Evolutionary conservation across 1,139 yeast species (phyloP), one percentile per base, ranked within the genome.

Genomic region (Candida glucosophila): DNA sequence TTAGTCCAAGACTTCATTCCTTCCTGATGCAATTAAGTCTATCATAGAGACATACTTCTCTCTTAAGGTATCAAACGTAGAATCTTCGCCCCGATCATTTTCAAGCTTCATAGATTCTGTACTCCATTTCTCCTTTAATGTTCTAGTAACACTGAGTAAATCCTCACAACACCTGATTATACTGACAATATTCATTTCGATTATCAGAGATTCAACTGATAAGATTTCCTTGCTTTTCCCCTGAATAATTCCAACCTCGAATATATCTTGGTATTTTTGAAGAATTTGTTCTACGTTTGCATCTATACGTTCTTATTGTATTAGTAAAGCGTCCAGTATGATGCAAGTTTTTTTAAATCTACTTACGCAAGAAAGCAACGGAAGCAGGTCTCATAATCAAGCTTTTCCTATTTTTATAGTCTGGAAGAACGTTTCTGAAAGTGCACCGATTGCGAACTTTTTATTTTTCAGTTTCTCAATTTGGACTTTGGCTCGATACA

Each of bases 61-160:
- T 32, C 57, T 58, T 1, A 61, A 49, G 10, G 36, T 44, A 44
- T 5, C 52, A 33, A 11, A 56, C 55, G 12, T 46, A 46, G 16
- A 46, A 44, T 12, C 41, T 40, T 13, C 33, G 29, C 7, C n/a
- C n/a, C n/a, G n/a, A n/a, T 22, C 3, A 33, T 36, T 2, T 7
- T 37, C 37, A 6, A 59, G 66, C 31, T 57, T 61, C 36, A 70
- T 54, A 15, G 74, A 69, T 4, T 74, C 75, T 33, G 73, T 48
- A 20, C 73, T 61, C 79, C 79, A 73, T 2, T 67, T 57, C 38
- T 73, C 79, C 35, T 67, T 64, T 20, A 73, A 41, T 1, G 62
- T 56, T 22, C 73, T 45, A 2, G 76, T 67, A 3, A 72, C 57
- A 1, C 63, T 49, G 10, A 73, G 47, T 14, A 73, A 43, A 29